phyloP scores from a whole-genome alignment of 208 protist species.

The Crithidia fasciculata region DNA sequence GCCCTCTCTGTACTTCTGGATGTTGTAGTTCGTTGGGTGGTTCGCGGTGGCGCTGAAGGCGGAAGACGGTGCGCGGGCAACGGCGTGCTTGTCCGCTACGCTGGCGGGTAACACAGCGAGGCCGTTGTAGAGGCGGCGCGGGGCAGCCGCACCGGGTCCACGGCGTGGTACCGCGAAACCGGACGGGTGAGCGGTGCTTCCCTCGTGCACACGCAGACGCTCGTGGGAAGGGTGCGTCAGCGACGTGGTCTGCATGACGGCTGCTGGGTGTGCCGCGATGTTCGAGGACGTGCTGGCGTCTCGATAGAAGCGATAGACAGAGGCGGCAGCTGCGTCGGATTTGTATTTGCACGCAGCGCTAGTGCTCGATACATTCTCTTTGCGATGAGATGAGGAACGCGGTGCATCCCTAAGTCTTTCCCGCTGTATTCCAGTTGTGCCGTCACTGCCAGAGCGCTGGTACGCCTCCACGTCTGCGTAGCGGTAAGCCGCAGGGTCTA shows the following conservation, averaged over 20 bases:
- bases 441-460: no score
- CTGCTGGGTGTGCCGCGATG: not conserved
- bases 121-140: not conserved
- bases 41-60: slow-evolving; percentile 6
- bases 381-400: not conserved
- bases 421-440: no score
- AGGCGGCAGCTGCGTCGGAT: not conserved
- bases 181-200: slow-evolving; percentile 20
- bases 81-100: slow-evolving; percentile 7
- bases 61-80: slow-evolving; percentile 8
- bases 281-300: not conserved
- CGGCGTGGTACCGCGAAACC: slow-evolving; percentile 25
- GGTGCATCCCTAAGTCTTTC: no score
- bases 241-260: not conserved
- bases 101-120: slow-evolving; percentile 14
- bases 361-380: not conserved
- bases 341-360: not conserved
- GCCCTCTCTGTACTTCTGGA: slow-evolving; percentile 17
- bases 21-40: slow-evolving; percentile 5
- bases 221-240: not conserved
- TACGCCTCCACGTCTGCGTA: no score
- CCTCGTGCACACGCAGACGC: slow-evolving; percentile 19
- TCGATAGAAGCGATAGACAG: not conserved
- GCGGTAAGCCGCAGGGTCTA: no score
- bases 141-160: slow-evolving; percentile 17